These are phyloP conservation scores for Lentinula sp. DNA, from an alignment of 768 basidiomycete genomes.

Conservation along the genomic window DNA sequence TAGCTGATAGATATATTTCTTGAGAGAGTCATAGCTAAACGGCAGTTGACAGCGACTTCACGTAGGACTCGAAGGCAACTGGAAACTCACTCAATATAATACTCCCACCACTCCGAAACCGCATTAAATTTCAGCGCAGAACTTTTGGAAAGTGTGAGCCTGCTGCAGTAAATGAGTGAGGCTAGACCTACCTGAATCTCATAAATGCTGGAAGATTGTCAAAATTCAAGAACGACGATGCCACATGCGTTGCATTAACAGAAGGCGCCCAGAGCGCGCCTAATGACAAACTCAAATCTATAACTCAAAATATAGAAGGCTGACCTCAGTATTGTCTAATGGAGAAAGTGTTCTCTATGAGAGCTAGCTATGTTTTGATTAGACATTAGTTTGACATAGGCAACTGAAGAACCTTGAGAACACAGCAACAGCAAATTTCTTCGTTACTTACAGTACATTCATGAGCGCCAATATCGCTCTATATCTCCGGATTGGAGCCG, in stretches of 20 bases:
- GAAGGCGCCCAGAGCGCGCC: background rate
- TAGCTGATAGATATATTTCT: constrained; percentile 80
- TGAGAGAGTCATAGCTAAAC: constrained; percentile 75
- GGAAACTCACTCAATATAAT: constrained; percentile 76
- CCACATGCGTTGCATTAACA: background rate
- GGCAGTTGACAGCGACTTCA: background rate
- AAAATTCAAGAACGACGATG: background rate
- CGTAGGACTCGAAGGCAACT: background rate
- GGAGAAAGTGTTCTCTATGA: too few species aligned
- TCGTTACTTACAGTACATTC: too few species aligned
- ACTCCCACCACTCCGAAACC: constrained; percentile 88
- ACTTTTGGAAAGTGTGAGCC: constrained; percentile 27
- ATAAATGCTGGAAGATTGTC: constrained; percentile 21
- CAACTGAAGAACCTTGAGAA: too few species aligned
- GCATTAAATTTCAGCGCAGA: constrained; percentile 89
- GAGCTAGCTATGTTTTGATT: too few species aligned
- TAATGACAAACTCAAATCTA: background rate
- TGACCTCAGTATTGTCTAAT: too few species aligned
- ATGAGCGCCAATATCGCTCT: too few species aligned
- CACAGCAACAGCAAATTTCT: too few species aligned
- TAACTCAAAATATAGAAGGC: too few species aligned
- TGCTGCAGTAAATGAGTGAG: background rate
- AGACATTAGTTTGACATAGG: too few species aligned
- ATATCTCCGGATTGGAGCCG: too few species aligned
- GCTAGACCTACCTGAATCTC: constrained; percentile 52